Evolutionary conservation across 2,329 filamentous ascomycete genomes (phyloP).

Genomic region (Epichloe elymi): DNA sequence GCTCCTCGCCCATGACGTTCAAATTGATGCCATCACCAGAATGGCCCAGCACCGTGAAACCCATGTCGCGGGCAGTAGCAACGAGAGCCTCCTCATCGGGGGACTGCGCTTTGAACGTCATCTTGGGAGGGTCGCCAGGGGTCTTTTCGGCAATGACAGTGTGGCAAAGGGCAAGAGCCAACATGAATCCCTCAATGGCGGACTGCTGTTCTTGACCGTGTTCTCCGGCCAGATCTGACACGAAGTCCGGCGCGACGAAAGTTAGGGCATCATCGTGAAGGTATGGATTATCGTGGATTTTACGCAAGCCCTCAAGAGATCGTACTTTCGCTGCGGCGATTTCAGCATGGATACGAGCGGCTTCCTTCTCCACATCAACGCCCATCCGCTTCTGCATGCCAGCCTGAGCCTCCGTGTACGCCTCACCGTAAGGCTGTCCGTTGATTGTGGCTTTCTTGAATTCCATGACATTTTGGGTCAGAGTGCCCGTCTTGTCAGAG

Average conservation of each 20-base stretch:
- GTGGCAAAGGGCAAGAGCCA: conserved; percentile 88
- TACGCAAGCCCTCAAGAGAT: conserved; percentile 61
- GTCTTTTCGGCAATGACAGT: conserved; percentile 85
- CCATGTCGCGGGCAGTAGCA: conserved; percentile 85
- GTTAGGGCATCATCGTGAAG: conserved; percentile 81
- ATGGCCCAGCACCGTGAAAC: conserved; percentile 80
- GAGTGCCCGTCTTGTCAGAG: conserved; percentile 91
- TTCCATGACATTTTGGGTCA: conserved; percentile 98
- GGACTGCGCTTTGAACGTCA: conserved; percentile 93
- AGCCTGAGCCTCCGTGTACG: conserved; percentile 91
- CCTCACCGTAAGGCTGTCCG: conserved; percentile 90
- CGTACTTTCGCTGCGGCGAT: conserved; percentile 65
- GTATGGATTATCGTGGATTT: conserved; percentile 79
- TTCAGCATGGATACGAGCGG: conserved; percentile 55
- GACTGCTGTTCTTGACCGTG: conserved; percentile 63
- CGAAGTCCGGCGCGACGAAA: conserved; percentile 82
- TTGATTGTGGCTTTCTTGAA: conserved; percentile 98
- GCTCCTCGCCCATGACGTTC: conserved; percentile 77
- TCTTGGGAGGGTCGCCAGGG: conserved; percentile 79
- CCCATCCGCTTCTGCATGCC: conserved; percentile 91
- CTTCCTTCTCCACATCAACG: conserved; percentile 73
- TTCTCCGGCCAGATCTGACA: conserved; percentile 67
- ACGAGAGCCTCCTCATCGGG: conserved; percentile 94
- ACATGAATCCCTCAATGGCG: conserved; percentile 83
- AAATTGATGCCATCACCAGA: conserved; percentile 69